Conservation (phyloP, 2,329 filamentous ascomycete genomes). For the Hypoxylon sp. region DNA sequence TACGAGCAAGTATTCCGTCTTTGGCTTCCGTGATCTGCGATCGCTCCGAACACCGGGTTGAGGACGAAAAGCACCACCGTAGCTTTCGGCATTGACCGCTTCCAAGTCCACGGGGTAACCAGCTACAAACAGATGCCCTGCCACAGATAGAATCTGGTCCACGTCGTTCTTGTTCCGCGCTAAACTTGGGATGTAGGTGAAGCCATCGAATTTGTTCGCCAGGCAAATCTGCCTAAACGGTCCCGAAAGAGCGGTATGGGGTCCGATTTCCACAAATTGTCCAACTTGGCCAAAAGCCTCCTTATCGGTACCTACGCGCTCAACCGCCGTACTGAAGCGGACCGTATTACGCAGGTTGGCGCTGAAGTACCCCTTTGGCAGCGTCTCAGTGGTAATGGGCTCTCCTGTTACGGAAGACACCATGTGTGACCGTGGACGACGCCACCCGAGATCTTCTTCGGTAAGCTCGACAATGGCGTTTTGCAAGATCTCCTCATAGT, state of each 20-base stretch:
- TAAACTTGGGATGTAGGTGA: slow-evolving; percentile 44
- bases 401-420: slow-evolving; percentile 27
- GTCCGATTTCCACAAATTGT: slow-evolving; percentile 49
- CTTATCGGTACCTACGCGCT: background rate
- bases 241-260: slow-evolving; percentile 50
- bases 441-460: background rate
- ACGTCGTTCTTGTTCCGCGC: slow-evolving; percentile 40
- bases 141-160: slow-evolving; percentile 37
- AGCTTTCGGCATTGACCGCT: slow-evolving; percentile 12
- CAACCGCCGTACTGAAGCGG: slow-evolving; percentile 53
- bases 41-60: background rate
- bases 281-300: background rate
- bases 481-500: background rate
- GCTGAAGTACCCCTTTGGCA: slow-evolving; percentile 46
- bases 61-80: background rate
- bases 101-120: slow-evolving; percentile 44
- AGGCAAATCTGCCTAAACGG: slow-evolving; percentile 52
- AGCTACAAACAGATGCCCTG: slow-evolving; percentile 42
- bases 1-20: slow-evolving; percentile 40
- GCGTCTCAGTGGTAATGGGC: slow-evolving; percentile 13
- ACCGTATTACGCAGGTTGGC: slow-evolving; percentile 46
- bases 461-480: background rate
- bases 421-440: slow-evolving; percentile 4
- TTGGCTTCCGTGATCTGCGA: background rate
- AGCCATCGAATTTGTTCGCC: slow-evolving; percentile 19